Evolutionary conservation across 495 filamentous ascomycete genomes (phyloP), one percentile per base, ranked within the genome.

Genomic region (Melanomma pulvis-pyrius): DNA sequence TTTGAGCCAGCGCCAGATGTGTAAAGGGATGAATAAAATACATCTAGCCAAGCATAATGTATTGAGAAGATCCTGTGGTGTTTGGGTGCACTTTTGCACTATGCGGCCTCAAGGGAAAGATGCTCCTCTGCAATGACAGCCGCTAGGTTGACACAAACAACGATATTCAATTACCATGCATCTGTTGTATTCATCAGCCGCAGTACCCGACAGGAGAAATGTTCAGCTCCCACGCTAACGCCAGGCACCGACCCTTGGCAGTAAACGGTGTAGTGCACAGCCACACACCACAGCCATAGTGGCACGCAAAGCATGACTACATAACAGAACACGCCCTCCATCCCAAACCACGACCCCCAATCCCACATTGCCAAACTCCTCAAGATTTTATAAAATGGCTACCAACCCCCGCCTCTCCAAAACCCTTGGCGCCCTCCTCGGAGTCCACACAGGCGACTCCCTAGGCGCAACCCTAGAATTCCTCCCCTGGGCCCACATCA

Each of bases 401-500:
- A n/a, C n/a, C n/a, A 29, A 61, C 41, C 41, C 9, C 5, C 30
- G n/a, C 29, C 12, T 46, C 61, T 67, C 63, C 13, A 53, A 47
- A 25, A 52, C 56, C n/a, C 55, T 67, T 1, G 63, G 63, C 15
- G 63, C 63, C 24, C 63, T 67, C 48, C 48, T 67, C 19, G 63
- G 63, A 6, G 55, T 67, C n/a, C 63, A 67, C 36, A 21, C 29
- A 6, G 63, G 63, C 34, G 63, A 67, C 56, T 60, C 55, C 13
- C 56, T 60, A 4, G 63, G 48, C 15, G 46, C 68, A 34, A 63
- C 68, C 44, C 47, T 70, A 11, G 68, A 70, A 48, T 70, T 70
- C 62, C 28, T 26, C 22, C 30, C 62, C 34, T 67, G 57, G 57
- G 0, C 28, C 22, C 7, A 32, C 15, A 63, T 70, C 34, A 25